These are phyloP conservation scores for Neurospora crassa DNA, from an alignment of 2,329 filamentous ascomycete species.

Conservation along the genomic window DNA sequence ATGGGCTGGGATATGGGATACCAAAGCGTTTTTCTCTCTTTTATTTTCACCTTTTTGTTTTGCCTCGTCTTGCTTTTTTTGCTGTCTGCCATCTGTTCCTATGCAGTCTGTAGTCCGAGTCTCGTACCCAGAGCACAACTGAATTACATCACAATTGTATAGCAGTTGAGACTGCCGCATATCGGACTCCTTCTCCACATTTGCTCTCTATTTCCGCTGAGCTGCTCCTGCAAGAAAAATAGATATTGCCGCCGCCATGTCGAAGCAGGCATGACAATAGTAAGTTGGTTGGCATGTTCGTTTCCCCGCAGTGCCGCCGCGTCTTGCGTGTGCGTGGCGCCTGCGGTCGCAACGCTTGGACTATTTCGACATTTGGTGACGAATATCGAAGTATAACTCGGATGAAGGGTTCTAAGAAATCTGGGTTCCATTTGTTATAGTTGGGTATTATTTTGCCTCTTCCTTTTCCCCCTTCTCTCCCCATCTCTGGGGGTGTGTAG, in stretches of 20 bases:
- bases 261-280: background rate
- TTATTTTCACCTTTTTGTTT: background rate
- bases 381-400: background rate
- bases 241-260: background rate
- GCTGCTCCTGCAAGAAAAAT: background rate
- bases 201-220: background rate
- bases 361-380: background rate
- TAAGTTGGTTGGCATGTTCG: background rate
- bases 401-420: background rate
- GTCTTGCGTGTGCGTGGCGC: background rate
- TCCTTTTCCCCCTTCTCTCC: background rate
- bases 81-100: background rate
- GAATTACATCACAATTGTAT: conserved; percentile 1
- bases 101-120: too few relatives aligned
- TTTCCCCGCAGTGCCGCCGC: background rate
- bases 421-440: background rate
- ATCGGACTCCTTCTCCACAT: background rate
- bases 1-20: background rate
- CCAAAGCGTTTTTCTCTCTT: background rate
- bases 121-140: background rate
- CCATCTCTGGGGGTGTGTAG: background rate
- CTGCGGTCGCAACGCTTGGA: background rate
- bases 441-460: background rate
- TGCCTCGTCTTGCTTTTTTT: background rate
- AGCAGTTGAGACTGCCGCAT: background rate